Evolutionary conservation across 78 protist species (phyloP).

Genomic region (Anaeramoeba flamelloides): DNA sequence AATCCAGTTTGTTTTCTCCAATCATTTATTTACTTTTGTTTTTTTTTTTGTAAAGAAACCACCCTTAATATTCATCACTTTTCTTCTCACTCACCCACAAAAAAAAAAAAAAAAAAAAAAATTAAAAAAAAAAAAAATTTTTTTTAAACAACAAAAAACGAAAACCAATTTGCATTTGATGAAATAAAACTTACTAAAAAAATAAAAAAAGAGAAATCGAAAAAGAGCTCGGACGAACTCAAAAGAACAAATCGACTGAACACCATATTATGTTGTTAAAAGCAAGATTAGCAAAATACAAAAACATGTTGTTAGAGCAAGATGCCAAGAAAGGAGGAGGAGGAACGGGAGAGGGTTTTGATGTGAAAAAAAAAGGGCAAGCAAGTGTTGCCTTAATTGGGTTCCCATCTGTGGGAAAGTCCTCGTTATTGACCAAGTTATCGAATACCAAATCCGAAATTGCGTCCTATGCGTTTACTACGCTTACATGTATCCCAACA

Average conservation of each 20-base stretch:
- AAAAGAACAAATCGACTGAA: background rate
- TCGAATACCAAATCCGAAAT: background rate
- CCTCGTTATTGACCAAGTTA: background rate
- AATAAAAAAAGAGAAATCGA: conserved; percentile 1
- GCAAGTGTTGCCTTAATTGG: background rate
- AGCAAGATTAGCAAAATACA: background rate
- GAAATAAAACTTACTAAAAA: too few species aligned
- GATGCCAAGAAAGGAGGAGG: background rate
- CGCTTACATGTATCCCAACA: background rate
- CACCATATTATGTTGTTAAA: background rate
- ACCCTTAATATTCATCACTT: too few species aligned
- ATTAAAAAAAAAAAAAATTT: too few species aligned
- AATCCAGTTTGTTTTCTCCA: too few species aligned
- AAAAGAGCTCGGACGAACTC: background rate
- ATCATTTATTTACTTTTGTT: too few species aligned
- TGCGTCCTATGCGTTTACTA: background rate
- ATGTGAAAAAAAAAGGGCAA: background rate
- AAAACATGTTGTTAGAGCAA: background rate
- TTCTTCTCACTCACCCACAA: too few species aligned
- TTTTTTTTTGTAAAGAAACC: too few species aligned
- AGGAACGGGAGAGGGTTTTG: background rate
- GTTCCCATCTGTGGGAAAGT: background rate
- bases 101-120: too few species aligned
- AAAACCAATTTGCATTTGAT: too few species aligned
- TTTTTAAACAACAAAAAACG: too few species aligned